Evolutionary conservation across 2,329 filamentous ascomycete species (phyloP).

Genomic region (Clonostachys rosea): DNA sequence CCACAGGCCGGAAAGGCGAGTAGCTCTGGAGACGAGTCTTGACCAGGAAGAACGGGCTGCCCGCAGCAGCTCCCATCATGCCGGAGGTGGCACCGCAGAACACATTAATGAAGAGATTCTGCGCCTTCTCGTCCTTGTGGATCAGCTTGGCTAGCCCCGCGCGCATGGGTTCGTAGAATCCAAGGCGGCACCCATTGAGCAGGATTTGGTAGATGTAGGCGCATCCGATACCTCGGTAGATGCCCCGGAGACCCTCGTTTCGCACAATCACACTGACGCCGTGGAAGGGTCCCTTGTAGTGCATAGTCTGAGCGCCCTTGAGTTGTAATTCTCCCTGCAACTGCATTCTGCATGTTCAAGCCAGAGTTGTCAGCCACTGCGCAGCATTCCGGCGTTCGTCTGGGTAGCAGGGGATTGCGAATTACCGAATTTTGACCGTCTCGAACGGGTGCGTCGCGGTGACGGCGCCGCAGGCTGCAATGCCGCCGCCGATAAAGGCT

Average conservation of each 20-base stretch:
- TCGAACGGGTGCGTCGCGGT: slow-evolving; percentile 98
- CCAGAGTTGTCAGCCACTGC: neutral
- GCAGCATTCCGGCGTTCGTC: neutral
- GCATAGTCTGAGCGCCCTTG: slow-evolving; percentile 77
- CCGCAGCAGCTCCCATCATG: slow-evolving; percentile 85
- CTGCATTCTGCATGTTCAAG: slow-evolving; percentile 64
- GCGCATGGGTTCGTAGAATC: slow-evolving; percentile 96
- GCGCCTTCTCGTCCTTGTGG: slow-evolving; percentile 67
- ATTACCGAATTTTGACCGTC: slow-evolving; percentile 94
- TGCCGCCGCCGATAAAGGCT: slow-evolving; percentile 91
- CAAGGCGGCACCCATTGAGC: slow-evolving; percentile 91
- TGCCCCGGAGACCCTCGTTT: slow-evolving; percentile 81
- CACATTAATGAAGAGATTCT: slow-evolving; percentile 89
- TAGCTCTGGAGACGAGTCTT: slow-evolving; percentile 95
- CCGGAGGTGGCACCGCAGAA: slow-evolving; percentile 86
- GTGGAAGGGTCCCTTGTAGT: slow-evolving; percentile 90
- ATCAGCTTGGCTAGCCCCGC: slow-evolving; percentile 63
- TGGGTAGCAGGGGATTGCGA: slow-evolving; percentile 4
- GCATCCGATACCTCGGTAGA: slow-evolving; percentile 85
- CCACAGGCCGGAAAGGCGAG: slow-evolving; percentile 87
- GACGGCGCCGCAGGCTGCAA: slow-evolving; percentile 95
- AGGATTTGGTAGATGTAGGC: slow-evolving; percentile 96
- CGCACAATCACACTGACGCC: slow-evolving; percentile 84
- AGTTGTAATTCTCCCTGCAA: slow-evolving; percentile 91
- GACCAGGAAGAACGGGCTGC: slow-evolving; percentile 95